These are phyloP conservation scores for Torulaspora gathmanii DNA, from an alignment of 805 yeast genomes.

Conservation along the genomic window DNA sequence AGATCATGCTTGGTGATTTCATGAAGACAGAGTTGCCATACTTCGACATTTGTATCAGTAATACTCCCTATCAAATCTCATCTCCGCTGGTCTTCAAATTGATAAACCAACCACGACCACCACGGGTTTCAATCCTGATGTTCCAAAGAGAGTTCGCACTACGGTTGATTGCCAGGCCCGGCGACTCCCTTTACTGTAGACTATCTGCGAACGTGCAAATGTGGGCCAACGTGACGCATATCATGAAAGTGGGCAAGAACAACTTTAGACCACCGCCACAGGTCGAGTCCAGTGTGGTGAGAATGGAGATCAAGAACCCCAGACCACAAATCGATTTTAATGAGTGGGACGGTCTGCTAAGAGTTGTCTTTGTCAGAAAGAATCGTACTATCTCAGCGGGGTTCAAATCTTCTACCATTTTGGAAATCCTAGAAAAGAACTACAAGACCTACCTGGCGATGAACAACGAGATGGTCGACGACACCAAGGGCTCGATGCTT, in stretches of 20 bases:
- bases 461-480: conserved; percentile 43
- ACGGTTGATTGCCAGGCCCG: conserved; percentile 90
- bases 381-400: conserved; percentile 92
- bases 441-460: conserved; percentile 70
- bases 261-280: conserved; percentile 98
- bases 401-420: conserved; percentile 73
- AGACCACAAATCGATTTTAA: conserved; percentile 90
- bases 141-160: conserved; percentile 96
- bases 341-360: conserved; percentile 95
- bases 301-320: conserved; percentile 86
- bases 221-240: conserved; percentile 99
- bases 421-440: conserved; percentile 80
- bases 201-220: conserved; percentile 95
- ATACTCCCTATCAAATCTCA: conserved; percentile 96
- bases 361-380: conserved; percentile 89
- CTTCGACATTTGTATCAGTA: conserved; percentile 92
- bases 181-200: conserved; percentile 90
- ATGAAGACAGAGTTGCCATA: conserved; percentile 94
- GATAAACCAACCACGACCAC: conserved; percentile 87
- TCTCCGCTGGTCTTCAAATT: conserved; percentile 93
- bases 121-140: conserved; percentile 92
- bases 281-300: conserved; percentile 93
- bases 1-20: conserved; percentile 89
- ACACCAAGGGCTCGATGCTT: conserved; percentile 39
- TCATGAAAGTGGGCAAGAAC: conserved; percentile 96